Percentiles rank a stretch among this genome's conserved stretches.
Evolutionary conservation across 2,329 filamentous ascomycete species (phyloP).

Genomic region (Aspergillus ochraceus): DNA sequence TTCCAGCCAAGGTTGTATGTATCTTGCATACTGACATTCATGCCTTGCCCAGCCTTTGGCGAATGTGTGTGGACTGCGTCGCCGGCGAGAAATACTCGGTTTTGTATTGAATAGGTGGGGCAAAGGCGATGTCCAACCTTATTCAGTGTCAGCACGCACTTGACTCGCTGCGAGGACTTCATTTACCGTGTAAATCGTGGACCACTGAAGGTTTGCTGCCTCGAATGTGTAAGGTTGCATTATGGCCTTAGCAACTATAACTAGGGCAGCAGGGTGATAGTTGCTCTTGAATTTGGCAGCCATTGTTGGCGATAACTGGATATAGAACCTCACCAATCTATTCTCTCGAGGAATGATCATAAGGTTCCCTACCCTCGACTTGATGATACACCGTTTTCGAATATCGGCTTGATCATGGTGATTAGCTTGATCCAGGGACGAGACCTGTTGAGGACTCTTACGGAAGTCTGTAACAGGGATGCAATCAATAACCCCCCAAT

Average conservation of each 20-base stretch:
- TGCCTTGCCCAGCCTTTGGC: conserved; percentile 65
- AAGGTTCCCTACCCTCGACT: neutral
- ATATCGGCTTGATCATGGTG: neutral
- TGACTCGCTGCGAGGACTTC: too few relatives aligned
- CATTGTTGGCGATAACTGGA: neutral
- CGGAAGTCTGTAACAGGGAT: neutral
- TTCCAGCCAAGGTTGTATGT: conserved; percentile 60
- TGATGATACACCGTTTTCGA: neutral
- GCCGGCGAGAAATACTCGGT: neutral
- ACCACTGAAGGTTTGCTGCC: neutral
- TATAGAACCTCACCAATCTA: neutral
- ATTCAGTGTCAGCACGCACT: neutral
- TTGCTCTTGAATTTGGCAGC: too few relatives aligned
- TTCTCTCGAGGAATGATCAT: conserved; percentile 1
- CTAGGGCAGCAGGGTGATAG: neutral
- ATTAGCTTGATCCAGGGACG: conserved; percentile 12
- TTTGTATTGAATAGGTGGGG: neutral
- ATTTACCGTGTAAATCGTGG: neutral
- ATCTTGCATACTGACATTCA: conserved; percentile 53
- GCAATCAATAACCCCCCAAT: conserved; percentile 13
- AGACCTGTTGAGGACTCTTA: neutral
- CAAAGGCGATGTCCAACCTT: neutral
- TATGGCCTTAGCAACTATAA: neutral
- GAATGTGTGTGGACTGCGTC: conserved; percentile 53
- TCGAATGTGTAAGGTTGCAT: neutral